Percentiles rank a stretch among this genome's conserved stretches.
Conservation (phyloP, 176 grass and related monocot species). For the Lolium multiflorum region DNA sequence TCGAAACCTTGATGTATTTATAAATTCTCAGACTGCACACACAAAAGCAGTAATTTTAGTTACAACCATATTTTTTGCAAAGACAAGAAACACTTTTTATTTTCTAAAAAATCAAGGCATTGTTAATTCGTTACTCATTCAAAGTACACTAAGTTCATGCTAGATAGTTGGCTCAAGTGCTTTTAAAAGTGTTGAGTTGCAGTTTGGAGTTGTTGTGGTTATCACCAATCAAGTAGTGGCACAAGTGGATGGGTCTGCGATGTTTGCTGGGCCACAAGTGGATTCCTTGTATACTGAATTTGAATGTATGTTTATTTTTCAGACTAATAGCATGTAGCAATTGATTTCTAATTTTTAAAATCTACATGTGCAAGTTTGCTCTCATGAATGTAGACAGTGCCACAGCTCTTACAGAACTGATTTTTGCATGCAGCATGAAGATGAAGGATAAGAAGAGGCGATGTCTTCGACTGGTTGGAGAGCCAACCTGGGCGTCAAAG, state of each 20-base stretch:
- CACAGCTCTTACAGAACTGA: slow-evolving; percentile 92
- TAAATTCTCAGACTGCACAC: too few relatives aligned
- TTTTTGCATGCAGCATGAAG: slow-evolving; percentile 36
- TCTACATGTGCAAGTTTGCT: slow-evolving; percentile 75
- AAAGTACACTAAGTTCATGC: too few relatives aligned
- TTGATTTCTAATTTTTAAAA: slow-evolving; percentile 10
- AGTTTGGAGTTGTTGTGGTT: slow-evolving; percentile 98
- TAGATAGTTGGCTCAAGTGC: too few relatives aligned
- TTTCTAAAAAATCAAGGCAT: too few relatives aligned
- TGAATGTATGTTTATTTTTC: slow-evolving; percentile 16
- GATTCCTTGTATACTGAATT: neutral
- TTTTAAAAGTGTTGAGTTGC: neutral
- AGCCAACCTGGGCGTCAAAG: too few relatives aligned
- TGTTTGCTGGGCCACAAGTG: slow-evolving; percentile 90
- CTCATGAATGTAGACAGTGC: slow-evolving; percentile 98
- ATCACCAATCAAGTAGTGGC: slow-evolving; percentile 99
- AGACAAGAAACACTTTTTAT: too few relatives aligned
- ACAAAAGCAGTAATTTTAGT: too few relatives aligned
- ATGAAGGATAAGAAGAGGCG: too few relatives aligned
- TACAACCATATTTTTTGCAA: too few relatives aligned
- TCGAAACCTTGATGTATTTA: too few relatives aligned
- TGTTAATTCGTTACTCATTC: too few relatives aligned
- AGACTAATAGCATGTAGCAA: neutral
- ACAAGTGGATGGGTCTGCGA: slow-evolving; percentile 94
- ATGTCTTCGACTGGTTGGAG: too few relatives aligned